Conservation (phyloP, 257 asterid species). For the Solanum corneliomulleri region DNA sequence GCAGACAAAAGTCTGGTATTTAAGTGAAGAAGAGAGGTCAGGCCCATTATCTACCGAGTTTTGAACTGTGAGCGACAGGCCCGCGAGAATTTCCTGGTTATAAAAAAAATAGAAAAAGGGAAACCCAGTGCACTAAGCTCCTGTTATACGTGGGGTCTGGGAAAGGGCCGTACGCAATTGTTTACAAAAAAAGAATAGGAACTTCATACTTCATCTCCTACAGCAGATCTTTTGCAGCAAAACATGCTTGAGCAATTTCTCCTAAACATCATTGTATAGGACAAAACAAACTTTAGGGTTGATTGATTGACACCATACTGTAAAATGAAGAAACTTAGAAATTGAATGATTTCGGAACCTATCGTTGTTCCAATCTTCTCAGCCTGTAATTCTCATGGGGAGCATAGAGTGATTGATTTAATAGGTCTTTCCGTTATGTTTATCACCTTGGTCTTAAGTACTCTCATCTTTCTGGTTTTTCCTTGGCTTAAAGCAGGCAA, state of each 20-base stretch:
- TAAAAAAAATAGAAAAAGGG: background rate
- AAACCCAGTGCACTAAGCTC: background rate
- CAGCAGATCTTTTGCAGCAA: background rate
- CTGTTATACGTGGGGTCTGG: background rate
- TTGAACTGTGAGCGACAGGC: background rate
- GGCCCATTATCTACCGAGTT: background rate
- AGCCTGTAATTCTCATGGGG: background rate
- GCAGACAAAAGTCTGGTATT: background rate
- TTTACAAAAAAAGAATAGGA: background rate
- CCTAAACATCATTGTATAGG: background rate
- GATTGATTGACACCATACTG: background rate
- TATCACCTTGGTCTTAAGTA: background rate
- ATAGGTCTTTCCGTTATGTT: background rate
- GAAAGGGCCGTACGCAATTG: background rate
- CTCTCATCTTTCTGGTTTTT: background rate
- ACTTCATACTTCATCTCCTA: background rate
- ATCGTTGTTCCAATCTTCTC: background rate
- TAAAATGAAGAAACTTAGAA: background rate
- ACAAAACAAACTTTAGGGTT: background rate
- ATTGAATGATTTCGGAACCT: background rate
- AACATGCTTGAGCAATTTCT: background rate
- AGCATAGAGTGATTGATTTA: background rate
- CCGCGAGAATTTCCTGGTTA: background rate
- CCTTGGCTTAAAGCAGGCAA: background rate
- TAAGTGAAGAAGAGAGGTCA: background rate